Evolutionary conservation across 805 yeast genomes (phyloP).

Genomic region (Candida nanaspora): DNA sequence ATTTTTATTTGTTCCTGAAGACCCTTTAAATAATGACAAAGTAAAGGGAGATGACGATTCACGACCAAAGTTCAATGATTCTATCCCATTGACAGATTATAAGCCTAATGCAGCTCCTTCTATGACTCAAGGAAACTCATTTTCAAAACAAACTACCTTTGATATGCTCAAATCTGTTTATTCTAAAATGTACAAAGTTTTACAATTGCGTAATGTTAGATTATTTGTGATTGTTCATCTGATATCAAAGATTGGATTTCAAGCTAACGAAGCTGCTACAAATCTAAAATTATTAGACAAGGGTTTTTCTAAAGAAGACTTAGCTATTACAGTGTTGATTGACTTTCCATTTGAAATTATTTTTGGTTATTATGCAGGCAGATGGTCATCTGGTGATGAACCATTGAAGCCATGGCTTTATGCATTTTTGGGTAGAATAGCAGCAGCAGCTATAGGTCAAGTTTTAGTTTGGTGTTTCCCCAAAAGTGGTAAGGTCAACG

Average conservation of each 20-base stretch:
- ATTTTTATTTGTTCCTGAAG: conserved; percentile 59
- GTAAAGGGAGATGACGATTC: conserved; percentile 1
- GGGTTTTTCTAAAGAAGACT: conserved; percentile 88
- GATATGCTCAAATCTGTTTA: conserved; percentile 45
- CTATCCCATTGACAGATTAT: conserved; percentile 16
- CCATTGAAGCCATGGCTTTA: conserved; percentile 85
- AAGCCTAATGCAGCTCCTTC: background rate
- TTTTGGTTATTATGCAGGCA: conserved; percentile 93
- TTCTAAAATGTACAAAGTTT: conserved; percentile 57
- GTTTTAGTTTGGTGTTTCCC: conserved; percentile 71
- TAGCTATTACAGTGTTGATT: conserved; percentile 85
- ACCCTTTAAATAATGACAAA: conserved; percentile 37
- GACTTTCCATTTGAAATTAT: conserved; percentile 95
- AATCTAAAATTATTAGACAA: conserved; percentile 84
- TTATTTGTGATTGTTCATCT: conserved; percentile 68
- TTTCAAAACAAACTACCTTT: background rate
- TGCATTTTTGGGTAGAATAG: conserved; percentile 76
- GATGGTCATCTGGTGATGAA: conserved; percentile 78
- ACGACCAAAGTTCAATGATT: conserved; percentile 5
- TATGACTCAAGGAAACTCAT: background rate
- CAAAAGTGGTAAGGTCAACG: conserved; percentile 35
- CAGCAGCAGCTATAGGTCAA: conserved; percentile 73
- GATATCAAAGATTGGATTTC: conserved; percentile 84
- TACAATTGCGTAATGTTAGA: conserved; percentile 64
- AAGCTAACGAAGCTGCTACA: conserved; percentile 93